A percentile compares a stretch with the other conserved stretches of the same genome.
Evolutionary conservation across 2,329 filamentous ascomycete genomes (phyloP).

Genomic region (Dichotomopilus funicola): DNA sequence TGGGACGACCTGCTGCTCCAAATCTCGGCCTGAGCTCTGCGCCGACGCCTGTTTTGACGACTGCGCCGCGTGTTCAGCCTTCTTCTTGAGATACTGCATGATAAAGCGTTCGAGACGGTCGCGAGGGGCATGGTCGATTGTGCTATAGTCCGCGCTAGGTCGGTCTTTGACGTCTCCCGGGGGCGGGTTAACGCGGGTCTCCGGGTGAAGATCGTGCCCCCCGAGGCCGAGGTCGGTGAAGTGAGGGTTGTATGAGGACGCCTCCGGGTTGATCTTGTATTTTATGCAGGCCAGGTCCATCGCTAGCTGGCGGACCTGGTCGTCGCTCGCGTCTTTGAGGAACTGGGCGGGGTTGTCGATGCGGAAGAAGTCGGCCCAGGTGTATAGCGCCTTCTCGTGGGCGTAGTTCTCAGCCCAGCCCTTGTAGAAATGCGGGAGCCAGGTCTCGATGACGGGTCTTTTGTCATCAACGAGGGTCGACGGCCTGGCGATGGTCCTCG

Average conservation of each 20-base stretch:
- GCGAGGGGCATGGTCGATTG: too few species aligned
- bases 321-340: background rate
- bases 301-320: slow-evolving; percentile 5
- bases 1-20: too few species aligned
- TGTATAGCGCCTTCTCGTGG: slow-evolving; percentile 8
- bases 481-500: too few species aligned
- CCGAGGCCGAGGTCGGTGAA: background rate
- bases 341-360: background rate
- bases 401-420: slow-evolving; percentile 5
- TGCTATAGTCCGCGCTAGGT: too few species aligned
- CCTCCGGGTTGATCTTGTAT: slow-evolving; percentile 1
- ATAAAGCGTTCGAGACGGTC: too few species aligned
- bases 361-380: slow-evolving; percentile 16
- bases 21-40: too few species aligned
- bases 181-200: background rate
- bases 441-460: background rate
- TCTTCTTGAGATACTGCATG: too few species aligned
- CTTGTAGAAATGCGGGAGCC: background rate
- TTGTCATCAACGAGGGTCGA: too few species aligned
- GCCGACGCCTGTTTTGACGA: too few species aligned
- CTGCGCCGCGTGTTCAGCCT: too few species aligned
- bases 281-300: slow-evolving; percentile 9
- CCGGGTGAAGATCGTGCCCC: background rate
- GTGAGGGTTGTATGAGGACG: background rate
- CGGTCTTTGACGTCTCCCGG: too few species aligned